A percentile compares a stretch with the other conserved stretches of the same genome.
These are phyloP conservation scores for Talaromyces piceae DNA, from an alignment of 2,329 filamentous ascomycete genomes.

Conservation along the genomic window DNA sequence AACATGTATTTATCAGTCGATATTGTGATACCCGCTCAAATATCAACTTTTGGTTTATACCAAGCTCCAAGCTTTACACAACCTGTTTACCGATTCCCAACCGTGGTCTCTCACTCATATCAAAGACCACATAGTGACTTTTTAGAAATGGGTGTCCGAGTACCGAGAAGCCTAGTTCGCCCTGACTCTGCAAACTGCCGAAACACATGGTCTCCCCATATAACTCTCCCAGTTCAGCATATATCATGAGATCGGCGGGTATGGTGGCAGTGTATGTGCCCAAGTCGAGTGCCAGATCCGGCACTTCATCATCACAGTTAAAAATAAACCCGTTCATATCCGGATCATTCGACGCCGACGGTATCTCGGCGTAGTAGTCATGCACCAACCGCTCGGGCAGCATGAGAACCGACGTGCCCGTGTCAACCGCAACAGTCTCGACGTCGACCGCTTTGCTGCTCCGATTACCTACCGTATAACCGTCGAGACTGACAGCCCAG, in stretches of 20 bases:
- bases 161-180: conserved; percentile 55
- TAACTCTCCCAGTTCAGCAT: not conserved
- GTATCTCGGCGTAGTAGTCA: conserved; percentile 54
- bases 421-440: conserved; percentile 55
- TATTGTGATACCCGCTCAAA: not conserved
- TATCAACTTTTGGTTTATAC: not conserved
- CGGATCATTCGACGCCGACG: conserved; percentile 33
- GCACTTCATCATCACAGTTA: conserved; percentile 44
- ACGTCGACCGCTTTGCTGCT: conserved; percentile 35
- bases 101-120: conserved; percentile 43
- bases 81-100: conserved; percentile 42
- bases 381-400: conserved; percentile 46
- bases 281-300: conserved; percentile 47
- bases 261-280: conserved; percentile 43
- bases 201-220: not conserved
- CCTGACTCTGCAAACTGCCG: conserved; percentile 54
- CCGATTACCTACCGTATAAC: conserved; percentile 47
- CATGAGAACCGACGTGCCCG: conserved; percentile 60
- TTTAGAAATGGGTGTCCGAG: conserved; percentile 76
- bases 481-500: conserved; percentile 54
- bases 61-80: not conserved
- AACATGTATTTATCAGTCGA: too few relatives aligned
- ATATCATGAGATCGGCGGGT: conserved; percentile 43
- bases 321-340: conserved; percentile 49
- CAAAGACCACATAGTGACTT: conserved; percentile 66